Evolutionary conservation across 1,284 basidiomycete genomes (phyloP).

Genomic region (Trametes pubescens): DNA sequence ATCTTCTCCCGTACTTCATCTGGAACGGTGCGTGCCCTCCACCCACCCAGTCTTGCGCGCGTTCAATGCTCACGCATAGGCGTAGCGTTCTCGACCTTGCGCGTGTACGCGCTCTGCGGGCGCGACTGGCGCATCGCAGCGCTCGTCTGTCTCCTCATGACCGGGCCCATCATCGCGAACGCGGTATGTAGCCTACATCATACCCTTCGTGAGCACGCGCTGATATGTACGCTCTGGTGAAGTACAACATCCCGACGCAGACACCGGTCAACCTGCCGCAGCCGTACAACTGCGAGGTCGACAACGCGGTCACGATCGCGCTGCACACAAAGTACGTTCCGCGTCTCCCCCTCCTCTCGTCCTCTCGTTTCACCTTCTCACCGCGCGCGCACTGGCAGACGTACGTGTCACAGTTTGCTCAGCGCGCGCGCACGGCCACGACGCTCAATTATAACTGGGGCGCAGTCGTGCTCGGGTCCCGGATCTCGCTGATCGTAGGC

Average conservation of each 20-base stretch:
- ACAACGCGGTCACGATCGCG: not conserved
- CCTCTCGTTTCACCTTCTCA: too few species aligned
- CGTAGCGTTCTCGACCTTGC: constrained; percentile 11
- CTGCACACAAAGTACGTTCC: not conserved
- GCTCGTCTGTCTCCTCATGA: constrained; percentile 7
- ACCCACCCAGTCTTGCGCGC: not conserved
- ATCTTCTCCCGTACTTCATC: constrained; percentile 9
- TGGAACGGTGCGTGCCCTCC: constrained; percentile 9
- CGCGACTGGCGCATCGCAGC: constrained; percentile 9
- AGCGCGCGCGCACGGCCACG: too few species aligned
- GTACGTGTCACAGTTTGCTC: too few species aligned
- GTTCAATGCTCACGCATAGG: not conserved
- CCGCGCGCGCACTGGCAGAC: too few species aligned
- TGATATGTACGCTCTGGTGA: not conserved
- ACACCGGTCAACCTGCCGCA: constrained; percentile 10
- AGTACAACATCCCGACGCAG: constrained; percentile 10
- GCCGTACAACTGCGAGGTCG: constrained; percentile 9
- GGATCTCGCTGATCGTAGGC: constrained; percentile 4
- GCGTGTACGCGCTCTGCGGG: constrained; percentile 11
- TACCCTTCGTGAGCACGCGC: not conserved
- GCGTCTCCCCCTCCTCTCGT: not conserved
- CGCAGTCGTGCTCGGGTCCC: too few species aligned
- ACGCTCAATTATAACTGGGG: too few species aligned
- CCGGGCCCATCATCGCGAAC: constrained; percentile 10
- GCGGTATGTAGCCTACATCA: not conserved